Conservation (phyloP, 163 green algal species). For the Scenedesmus sp. region DNA sequence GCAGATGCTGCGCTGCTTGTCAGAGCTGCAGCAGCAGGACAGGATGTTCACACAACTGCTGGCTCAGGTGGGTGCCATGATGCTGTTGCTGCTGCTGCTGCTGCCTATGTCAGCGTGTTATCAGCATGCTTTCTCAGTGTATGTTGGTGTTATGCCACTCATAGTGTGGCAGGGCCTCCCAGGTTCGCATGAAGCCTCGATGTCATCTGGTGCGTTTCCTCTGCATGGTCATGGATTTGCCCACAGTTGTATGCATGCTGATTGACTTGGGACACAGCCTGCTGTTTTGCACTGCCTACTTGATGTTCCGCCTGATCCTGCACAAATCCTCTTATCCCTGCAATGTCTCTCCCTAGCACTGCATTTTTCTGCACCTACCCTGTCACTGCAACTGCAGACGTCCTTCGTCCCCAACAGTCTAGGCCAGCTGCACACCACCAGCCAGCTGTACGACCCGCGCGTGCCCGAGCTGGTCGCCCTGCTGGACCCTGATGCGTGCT, state of each 20-base stretch:
- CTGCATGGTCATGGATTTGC: no score
- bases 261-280: not conserved
- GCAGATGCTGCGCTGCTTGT: constrained; percentile 66
- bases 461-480: constrained; percentile 74
- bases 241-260: no score
- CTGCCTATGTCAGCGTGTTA: not conserved
- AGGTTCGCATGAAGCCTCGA: not conserved
- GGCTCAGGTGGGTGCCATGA: not conserved
- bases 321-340: not conserved
- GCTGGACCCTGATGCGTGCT: constrained; percentile 69
- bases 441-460: constrained; percentile 80
- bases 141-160: no score
- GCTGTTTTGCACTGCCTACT: no score
- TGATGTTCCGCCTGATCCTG: no score
- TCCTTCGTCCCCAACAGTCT: constrained; percentile 72
- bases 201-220: no score
- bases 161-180: no score
- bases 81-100: not conserved
- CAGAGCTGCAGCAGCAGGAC: constrained; percentile 65
- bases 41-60: constrained; percentile 38
- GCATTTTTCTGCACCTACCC: not conserved
- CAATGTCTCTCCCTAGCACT: not conserved
- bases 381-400: not conserved
- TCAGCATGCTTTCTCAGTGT: not conserved
- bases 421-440: constrained; percentile 64